These are phyloP conservation scores for Monosporascus sp. DNA, from an alignment of 2,329 filamentous ascomycete genomes.

Conservation along the genomic window DNA sequence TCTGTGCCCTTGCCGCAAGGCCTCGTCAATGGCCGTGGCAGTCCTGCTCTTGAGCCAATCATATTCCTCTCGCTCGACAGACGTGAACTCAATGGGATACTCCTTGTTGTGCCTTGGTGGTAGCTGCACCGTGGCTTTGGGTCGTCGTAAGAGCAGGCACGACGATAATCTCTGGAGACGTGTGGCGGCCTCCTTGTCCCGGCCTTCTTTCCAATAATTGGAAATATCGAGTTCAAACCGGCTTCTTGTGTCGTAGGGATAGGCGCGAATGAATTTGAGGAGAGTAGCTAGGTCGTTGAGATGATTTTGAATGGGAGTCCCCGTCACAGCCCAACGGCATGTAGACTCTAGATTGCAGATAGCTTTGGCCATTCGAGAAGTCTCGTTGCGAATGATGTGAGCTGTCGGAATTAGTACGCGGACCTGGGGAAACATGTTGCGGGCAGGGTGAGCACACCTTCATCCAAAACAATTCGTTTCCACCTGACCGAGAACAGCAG, in stretches of 20 bases:
- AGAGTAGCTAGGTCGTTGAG: conserved; percentile 37
- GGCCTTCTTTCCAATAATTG: conserved; percentile 24
- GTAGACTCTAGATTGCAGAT: conserved; percentile 31
- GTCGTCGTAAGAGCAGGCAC: too few species aligned
- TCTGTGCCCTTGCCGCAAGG: conserved; percentile 17
- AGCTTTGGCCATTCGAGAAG: conserved; percentile 30
- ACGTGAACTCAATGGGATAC: too few species aligned
- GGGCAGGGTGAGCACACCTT: conserved; percentile 23
- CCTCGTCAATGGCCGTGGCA: conserved; percentile 29
- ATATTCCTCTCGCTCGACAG: too few species aligned
- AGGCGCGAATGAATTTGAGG: conserved; percentile 36
- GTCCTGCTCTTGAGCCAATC: conserved; percentile 3
- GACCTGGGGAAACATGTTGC: not conserved
- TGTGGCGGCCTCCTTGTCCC: too few species aligned
- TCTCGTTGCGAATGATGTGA: conserved; percentile 34
- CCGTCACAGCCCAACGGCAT: conserved; percentile 42
- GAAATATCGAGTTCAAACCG: conserved; percentile 35
- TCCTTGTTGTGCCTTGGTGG: too few species aligned
- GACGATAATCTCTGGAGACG: too few species aligned
- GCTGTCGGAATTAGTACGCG: conserved; percentile 21
- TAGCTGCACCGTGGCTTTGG: too few species aligned
- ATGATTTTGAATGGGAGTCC: conserved; percentile 45
- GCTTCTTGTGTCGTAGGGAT: conserved; percentile 35
- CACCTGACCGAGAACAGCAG: conserved; percentile 30
- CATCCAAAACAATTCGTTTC: conserved; percentile 36